Base-by-base conservation (phyloP, 495 filamentous ascomycete genomes). In the Penicillium ochrochloron region DNA sequence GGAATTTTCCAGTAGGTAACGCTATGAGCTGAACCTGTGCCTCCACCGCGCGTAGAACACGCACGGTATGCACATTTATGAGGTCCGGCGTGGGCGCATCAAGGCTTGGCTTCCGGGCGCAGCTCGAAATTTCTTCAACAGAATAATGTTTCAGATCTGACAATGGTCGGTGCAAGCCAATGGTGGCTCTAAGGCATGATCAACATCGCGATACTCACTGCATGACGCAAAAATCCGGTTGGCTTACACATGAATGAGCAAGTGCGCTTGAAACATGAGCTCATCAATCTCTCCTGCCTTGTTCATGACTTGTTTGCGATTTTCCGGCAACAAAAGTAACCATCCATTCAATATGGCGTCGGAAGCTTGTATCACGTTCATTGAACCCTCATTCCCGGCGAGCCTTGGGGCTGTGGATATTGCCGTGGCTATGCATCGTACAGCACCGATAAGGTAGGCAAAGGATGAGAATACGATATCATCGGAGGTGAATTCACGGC, bases 381-480 rank as follows among this genome's bases (percentile, higher is more conserved):
- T 52, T 17, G 75, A 75, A 53, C 72, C 73, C 56, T 75, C 71
- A 15, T 59, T 66, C 0, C 9, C 57, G 0, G 64, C 62, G 2
- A 56, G 50, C 6, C 15, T 39, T 39, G 35, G 35, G 11, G 33
- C 54, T 29, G 60, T 60, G 1, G 67, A 69, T 58, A 77, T 39
- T 39, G 35, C 35, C 35, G 12, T 37, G 19, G 65, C 75, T 0
- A 66, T 53, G 48, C 75, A 72, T 21, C 71, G 78, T 6, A 82
- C 75, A 15, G 82, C 80, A 41, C 82, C 80, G 56, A 94, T 86
- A 12, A 91, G 88, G 67, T 94, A 93, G 5, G 90, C 80, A 62
- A 90, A 92, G 4, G 90, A 93, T 17, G 90, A 93, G 70, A 91
- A 94, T n/a, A 80, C 79, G 31, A 86, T 82, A 44, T 89, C 85